Percentiles rank a stretch among this genome's conserved stretches.
phyloP scores from a whole-genome alignment of 1,284 basidiomycete species.

The Rhodotorula sp. region DNA sequence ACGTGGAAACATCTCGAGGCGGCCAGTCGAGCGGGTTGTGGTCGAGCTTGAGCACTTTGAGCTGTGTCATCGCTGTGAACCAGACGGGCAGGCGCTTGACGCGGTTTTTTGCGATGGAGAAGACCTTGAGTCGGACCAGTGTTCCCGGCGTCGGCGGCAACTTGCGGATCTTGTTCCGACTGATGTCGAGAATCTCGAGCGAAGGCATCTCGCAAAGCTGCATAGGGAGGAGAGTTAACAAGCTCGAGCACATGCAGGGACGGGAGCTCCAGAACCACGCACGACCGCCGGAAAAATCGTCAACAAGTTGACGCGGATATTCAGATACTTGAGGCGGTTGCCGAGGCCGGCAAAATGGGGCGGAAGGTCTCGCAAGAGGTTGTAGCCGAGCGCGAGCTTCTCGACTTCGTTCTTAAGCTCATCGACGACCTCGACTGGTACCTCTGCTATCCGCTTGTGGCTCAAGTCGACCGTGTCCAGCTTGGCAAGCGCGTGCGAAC shows the following conservation, averaged over 20 bases:
- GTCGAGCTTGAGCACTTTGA: conserved; percentile 82
- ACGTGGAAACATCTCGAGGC: conserved; percentile 46
- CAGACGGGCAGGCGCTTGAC: conserved; percentile 76
- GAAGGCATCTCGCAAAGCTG: conserved; percentile 81
- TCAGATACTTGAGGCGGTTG: conserved; percentile 80
- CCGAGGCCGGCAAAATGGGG: conserved; percentile 69
- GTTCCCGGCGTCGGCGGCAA: conserved; percentile 78
- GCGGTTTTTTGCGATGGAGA: conserved; percentile 83
- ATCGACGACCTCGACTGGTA: conserved; percentile 69
- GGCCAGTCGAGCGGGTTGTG: conserved; percentile 88
- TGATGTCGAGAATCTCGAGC: conserved; percentile 91
- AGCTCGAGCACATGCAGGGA: conserved; percentile 8
- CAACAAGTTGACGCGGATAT: conserved; percentile 85
- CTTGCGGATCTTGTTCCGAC: conserved; percentile 81
- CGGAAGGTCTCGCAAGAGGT: conserved; percentile 76
- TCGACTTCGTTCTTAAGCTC: conserved; percentile 68
- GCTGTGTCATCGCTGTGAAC: conserved; percentile 66
- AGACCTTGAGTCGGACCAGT: conserved; percentile 73
- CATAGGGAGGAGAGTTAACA: not conserved
- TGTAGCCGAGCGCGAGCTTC: conserved; percentile 86
- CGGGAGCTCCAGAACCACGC: conserved; percentile 49
- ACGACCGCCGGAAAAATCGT: conserved; percentile 82
- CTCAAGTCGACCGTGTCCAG: conserved; percentile 73
- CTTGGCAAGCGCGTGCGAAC: not conserved
- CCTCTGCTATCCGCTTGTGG: conserved; percentile 69